Evolutionary conservation across 768 basidiomycete genomes (phyloP), one percentile per base, ranked within the genome.

Genomic region (Suillus fuscotomentosus): DNA sequence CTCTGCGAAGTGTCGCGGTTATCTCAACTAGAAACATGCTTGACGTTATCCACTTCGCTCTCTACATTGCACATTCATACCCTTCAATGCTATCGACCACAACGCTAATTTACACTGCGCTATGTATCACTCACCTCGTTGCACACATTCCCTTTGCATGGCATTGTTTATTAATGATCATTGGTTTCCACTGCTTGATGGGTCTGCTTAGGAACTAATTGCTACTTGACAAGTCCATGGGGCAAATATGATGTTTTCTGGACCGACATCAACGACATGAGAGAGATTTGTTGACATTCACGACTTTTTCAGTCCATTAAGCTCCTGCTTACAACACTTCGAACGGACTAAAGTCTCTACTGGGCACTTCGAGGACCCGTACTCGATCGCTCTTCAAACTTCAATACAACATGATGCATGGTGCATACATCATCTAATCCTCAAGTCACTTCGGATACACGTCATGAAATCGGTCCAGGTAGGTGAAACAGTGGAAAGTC

Each of bases 1-100:
- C 70, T 91, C 94, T 71, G 81, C 83, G 68, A 92, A 91, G 79
- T 98, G 96, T 80, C 91, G 96, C 72, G 95, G 95, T 67, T 97
- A 87, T 82, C 91, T 97, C 82, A 97, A 97, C 81, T 98, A 91
- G 86, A 84, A 53, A 53, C 4, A 71, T 65, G 43, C 64, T 47
- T 41, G 20, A 60, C 13, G n/a, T 61, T 45, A 36, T 53, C 31
- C 51, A 62, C 54, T 62, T 41, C 47, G 63, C 47, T 68, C 61
- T 63, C 42, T 53, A 22, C 56, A 39, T 56, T 66, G 51, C 63
- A 66, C 60, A 57, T 45, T 60, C 61, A 53, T 57, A 43, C 56
- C 60, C n/a, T 38, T 60, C 48, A 62, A 68, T 63, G 60, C 67
- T 64, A 62, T 66, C 60, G 60, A 42, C 62, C 54, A 50, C 55